A percentile compares a stretch with the other conserved stretches of the same genome.
Conservation (phyloP, 2,329 filamentous ascomycete species). For the Cladorrhinum sp. region DNA sequence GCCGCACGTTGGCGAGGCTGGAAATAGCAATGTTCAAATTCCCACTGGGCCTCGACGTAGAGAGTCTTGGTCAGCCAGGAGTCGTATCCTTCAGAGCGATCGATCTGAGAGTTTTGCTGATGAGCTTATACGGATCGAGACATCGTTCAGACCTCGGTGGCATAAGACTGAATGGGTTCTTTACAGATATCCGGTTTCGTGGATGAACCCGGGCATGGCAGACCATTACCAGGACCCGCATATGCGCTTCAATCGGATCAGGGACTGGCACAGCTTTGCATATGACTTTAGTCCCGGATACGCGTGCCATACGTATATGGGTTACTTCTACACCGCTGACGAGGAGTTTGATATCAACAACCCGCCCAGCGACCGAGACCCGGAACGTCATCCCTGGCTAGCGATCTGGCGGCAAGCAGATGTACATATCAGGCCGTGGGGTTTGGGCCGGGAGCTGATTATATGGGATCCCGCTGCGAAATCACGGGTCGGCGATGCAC, state of each 20-base stretch:
- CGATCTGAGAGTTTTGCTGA: not conserved
- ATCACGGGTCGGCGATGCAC: slow-evolving; percentile 21
- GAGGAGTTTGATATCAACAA: slow-evolving; percentile 34
- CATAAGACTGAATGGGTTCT: slow-evolving; percentile 24
- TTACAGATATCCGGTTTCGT: slow-evolving; percentile 42
- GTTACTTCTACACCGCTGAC: slow-evolving; percentile 50
- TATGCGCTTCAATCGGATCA: slow-evolving; percentile 32
- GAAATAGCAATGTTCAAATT: not conserved
- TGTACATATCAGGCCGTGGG: slow-evolving; percentile 34
- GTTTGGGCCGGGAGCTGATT: slow-evolving; percentile 43
- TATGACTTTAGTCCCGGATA: slow-evolving; percentile 23
- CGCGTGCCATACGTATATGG: slow-evolving; percentile 38
- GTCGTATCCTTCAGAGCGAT: not conserved
- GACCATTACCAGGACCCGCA: slow-evolving; percentile 32
- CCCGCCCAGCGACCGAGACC: slow-evolving; percentile 21
- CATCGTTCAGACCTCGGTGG: not conserved
- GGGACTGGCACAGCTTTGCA: slow-evolving; percentile 36
- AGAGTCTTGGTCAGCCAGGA: not conserved
- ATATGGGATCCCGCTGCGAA: slow-evolving; percentile 49
- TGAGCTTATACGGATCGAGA: not conserved
- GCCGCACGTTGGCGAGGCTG: not conserved
- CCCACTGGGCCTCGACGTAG: not conserved
- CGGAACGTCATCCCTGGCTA: slow-evolving; percentile 48
- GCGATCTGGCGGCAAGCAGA: slow-evolving; percentile 45
- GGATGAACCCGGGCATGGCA: slow-evolving; percentile 40